Conservation (phyloP, 2,329 filamentous ascomycete species). For the Fusarium illudens region DNA sequence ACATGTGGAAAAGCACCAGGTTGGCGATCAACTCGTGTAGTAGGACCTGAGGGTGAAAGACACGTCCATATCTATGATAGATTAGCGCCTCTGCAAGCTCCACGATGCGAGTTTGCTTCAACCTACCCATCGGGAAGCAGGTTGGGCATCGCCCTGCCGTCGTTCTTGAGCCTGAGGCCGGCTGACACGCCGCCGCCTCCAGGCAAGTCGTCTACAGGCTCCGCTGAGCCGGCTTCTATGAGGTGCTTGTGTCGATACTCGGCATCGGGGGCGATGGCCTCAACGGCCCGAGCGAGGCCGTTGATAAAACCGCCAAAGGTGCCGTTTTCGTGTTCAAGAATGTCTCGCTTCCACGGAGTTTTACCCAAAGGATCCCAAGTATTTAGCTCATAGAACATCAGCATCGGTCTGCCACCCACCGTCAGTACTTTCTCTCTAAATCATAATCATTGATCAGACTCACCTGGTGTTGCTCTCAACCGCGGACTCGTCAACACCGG, state of each 20-base stretch:
- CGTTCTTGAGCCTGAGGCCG: too few species aligned
- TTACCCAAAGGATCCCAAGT: neutral
- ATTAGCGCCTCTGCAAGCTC: too few species aligned
- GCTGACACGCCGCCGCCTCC: too few species aligned
- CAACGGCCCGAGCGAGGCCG: neutral
- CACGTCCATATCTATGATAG: slow-evolving; percentile 1
- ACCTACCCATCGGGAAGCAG: slow-evolving; percentile 16
- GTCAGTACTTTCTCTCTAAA: too few species aligned
- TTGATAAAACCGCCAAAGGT: neutral
- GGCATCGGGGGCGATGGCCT: neutral
- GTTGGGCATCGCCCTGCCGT: neutral
- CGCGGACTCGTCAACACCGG: neutral
- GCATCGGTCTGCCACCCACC: neutral
- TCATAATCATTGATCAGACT: too few species aligned
- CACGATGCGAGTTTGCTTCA: too few species aligned
- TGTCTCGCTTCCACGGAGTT: slow-evolving; percentile 1
- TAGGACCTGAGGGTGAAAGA: slow-evolving; percentile 9
- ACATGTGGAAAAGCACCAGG: slow-evolving; percentile 1
- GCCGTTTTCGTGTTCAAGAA: neutral
- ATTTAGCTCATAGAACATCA: slow-evolving; percentile 18
- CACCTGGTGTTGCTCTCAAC: slow-evolving; percentile 1
- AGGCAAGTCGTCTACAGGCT: too few species aligned
- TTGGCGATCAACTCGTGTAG: slow-evolving; percentile 5
- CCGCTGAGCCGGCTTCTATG: neutral
- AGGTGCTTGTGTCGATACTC: neutral